A percentile compares a stretch with the other conserved stretches of the same genome.
phyloP scores from a whole-genome alignment of 1,284 basidiomycete genomes.

The Xerocomus amazonicus region DNA sequence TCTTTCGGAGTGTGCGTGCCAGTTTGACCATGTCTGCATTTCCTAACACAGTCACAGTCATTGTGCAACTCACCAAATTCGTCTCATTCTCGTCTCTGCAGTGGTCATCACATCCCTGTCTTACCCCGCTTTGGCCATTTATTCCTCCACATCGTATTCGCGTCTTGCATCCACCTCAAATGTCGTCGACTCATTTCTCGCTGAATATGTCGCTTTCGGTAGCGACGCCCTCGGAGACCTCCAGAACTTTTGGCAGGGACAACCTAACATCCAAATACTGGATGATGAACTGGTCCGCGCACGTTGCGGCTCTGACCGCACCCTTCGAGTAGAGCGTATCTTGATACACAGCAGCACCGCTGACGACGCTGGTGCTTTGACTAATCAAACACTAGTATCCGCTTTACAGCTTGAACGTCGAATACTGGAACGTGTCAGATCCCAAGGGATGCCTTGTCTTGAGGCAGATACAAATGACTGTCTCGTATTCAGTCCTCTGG shows the following conservation, averaged over 20 bases:
- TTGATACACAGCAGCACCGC: slow-evolving; percentile 57
- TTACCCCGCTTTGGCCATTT: slow-evolving; percentile 86
- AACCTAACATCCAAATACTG: slow-evolving; percentile 53
- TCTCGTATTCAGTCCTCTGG: slow-evolving; percentile 66
- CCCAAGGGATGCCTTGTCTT: slow-evolving; percentile 48
- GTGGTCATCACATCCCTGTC: slow-evolving; percentile 95
- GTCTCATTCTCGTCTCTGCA: slow-evolving; percentile 89
- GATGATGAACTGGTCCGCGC: slow-evolving; percentile 71
- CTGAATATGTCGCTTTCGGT: slow-evolving; percentile 47
- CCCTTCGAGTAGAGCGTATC: slow-evolving; percentile 77
- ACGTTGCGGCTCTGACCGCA: slow-evolving; percentile 65
- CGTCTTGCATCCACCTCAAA: slow-evolving; percentile 53
- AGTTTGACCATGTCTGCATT: slow-evolving; percentile 1
- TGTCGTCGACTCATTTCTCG: slow-evolving; percentile 60
- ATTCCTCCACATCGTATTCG: slow-evolving; percentile 66
- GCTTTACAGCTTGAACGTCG: slow-evolving; percentile 61
- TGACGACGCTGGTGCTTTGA: slow-evolving; percentile 56
- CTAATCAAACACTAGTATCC: slow-evolving; percentile 55
- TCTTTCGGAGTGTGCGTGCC: slow-evolving; percentile 70
- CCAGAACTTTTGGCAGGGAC: slow-evolving; percentile 64
- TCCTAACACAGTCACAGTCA: slow-evolving; percentile 47
- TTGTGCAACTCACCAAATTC: slow-evolving; percentile 87
- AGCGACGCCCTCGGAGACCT: slow-evolving; percentile 59
- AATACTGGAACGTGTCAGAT: slow-evolving; percentile 46
- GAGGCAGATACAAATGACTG: slow-evolving; percentile 45